Base-by-base conservation (phyloP, 495 filamentous ascomycete species). In the Penicillium herquei region DNA sequence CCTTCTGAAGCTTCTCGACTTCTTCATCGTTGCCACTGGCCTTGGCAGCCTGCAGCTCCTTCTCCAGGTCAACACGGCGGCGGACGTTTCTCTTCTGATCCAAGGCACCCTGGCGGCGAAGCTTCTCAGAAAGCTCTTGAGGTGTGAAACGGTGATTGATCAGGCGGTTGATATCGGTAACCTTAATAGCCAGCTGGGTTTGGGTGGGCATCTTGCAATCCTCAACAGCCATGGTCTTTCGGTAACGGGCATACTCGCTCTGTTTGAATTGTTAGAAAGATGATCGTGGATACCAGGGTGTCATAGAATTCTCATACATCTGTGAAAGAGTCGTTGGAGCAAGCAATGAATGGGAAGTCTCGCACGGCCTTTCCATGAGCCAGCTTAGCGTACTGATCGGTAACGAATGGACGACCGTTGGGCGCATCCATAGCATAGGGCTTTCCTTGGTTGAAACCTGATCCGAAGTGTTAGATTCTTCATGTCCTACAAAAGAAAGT, bases 231-330 rank as follows among this genome's bases (percentile, higher is more conserved):
- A 91, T 82, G 26, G 84, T 86, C 54, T 84, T 83, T 59, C 88
- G 89, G 70, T 90, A 95, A n/a, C 89, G 91, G 52, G 84, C 85
- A 68, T 85, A 89, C 64, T 98, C 94, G 35, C 79, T 70, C 89
- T 93, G 51, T 6, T 52, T 7, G 43, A 10, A 51, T 26, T 67
- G 64, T 81, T 66, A 62, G 65, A 14, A 21, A 35, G 6, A 40
- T 30, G 44, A 17, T 34, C 17, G 2, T 32, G 14, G 18, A 9
- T 21, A 13, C 11, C 5, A 46, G 13, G 18, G 10, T 8, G 7
- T 30, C 10, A 16, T 17, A 21, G 1, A 39, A 70, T 33, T 6
- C 14, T 9, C 78, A 56, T 76, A 89, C 88, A 71, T 92, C 89
- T 8, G 85, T 88, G 68, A 96, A 84, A 2, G 72, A 64, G 39